Percentiles rank a stretch among this genome's conserved stretches.
Conservation (phyloP, 805 yeast species). For the Saccharomycopsis oosterbeekiorum region DNA sequence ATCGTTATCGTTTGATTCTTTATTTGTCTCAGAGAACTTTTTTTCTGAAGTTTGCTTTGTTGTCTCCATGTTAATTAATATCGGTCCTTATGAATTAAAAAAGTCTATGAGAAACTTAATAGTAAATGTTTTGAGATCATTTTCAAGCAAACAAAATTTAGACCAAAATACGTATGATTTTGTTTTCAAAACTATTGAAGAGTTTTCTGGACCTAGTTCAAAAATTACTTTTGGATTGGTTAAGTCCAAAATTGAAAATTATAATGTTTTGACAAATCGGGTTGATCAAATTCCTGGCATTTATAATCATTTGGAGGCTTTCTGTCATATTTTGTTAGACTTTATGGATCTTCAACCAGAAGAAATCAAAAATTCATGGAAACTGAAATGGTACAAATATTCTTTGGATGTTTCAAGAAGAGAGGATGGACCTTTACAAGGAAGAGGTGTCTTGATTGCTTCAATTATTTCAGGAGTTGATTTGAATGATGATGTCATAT, state of each 20-base stretch:
- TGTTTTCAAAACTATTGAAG: slow-evolving; percentile 9
- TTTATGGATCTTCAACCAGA: slow-evolving; percentile 37
- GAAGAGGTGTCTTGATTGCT: slow-evolving; percentile 56
- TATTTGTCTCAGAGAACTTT: slow-evolving; percentile 37
- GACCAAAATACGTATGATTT: slow-evolving; percentile 1
- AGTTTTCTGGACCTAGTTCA: slow-evolving; percentile 13
- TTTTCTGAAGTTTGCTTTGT: slow-evolving; percentile 46
- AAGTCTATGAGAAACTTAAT: slow-evolving; percentile 36
- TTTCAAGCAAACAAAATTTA: slow-evolving; percentile 29
- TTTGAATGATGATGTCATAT: slow-evolving; percentile 44
- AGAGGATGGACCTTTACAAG: slow-evolving; percentile 48
- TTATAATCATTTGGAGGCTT: slow-evolving; percentile 40
- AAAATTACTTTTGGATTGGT: slow-evolving; percentile 14
- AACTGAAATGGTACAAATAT: slow-evolving; percentile 54
- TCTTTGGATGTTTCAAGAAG: slow-evolving; percentile 53
- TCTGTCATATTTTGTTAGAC: slow-evolving; percentile 45
- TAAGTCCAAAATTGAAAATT: slow-evolving; percentile 5
- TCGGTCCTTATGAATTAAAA: slow-evolving; percentile 30
- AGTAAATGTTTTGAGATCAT: slow-evolving; percentile 43
- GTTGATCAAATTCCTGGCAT: slow-evolving; percentile 19
- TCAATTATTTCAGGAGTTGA: slow-evolving; percentile 61
- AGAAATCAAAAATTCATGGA: slow-evolving; percentile 33
- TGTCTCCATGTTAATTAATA: slow-evolving; percentile 32
- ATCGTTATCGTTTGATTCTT: slow-evolving; percentile 43
- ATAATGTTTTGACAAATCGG: slow-evolving; percentile 7